These are phyloP conservation scores for Dentipellis sp. DNA, from an alignment of 768 basidiomycete species.

Conservation along the genomic window DNA sequence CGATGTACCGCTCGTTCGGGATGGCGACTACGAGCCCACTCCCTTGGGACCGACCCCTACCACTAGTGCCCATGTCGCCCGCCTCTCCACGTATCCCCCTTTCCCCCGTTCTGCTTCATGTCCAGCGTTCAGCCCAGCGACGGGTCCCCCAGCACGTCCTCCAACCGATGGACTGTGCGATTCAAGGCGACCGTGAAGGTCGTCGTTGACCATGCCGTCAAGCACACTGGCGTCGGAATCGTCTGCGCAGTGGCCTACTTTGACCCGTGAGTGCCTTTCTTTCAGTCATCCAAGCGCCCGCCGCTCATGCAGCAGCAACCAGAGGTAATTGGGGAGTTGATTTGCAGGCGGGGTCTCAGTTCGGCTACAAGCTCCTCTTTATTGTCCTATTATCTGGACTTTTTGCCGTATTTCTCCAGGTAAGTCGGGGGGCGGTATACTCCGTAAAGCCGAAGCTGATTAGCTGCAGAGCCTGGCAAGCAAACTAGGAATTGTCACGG, in stretches of 20 bases:
- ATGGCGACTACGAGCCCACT: neutral
- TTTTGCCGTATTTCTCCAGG: slow-evolving; percentile 80
- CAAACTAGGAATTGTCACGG: slow-evolving; percentile 76
- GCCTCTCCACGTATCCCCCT: neutral
- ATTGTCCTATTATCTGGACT: slow-evolving; percentile 79
- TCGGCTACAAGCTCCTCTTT: slow-evolving; percentile 75
- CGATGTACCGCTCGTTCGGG: neutral
- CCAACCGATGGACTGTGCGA: neutral
- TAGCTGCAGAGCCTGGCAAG: slow-evolving; percentile 57
- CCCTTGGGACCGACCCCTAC: neutral
- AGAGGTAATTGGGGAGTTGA: slow-evolving; percentile 86
- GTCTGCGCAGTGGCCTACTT: slow-evolving; percentile 87
- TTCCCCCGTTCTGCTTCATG: neutral
- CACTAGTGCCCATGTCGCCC: neutral
- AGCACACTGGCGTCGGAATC: slow-evolving; percentile 75
- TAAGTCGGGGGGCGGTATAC: slow-evolving; percentile 11
- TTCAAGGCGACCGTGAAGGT: neutral
- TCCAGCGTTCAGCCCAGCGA: neutral
- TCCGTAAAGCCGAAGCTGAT: neutral
- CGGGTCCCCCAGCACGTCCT: neutral
- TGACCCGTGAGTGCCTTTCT: slow-evolving; percentile 54
- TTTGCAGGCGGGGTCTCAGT: slow-evolving; percentile 77
- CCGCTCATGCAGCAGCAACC: neutral
- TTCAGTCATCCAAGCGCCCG: too few species aligned
- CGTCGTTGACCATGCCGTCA: slow-evolving; percentile 36